Evolutionary conservation across 2,329 filamentous ascomycete genomes (phyloP), one percentile per base, ranked within the genome.

Genomic region (Colletotrichum australisinense): DNA sequence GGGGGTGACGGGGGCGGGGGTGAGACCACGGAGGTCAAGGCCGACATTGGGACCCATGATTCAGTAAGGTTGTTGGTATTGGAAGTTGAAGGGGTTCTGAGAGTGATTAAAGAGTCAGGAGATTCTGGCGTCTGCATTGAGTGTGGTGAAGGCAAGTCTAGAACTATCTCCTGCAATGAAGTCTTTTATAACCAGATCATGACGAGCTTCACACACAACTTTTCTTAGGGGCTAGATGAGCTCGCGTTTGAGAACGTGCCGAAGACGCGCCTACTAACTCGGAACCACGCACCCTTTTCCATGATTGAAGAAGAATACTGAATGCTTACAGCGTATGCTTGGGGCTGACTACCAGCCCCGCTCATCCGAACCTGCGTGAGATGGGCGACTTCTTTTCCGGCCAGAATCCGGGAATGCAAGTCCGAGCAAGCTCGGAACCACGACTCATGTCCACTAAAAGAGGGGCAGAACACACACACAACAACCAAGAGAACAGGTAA

Each of bases 1-100:
- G 63, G 87, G 85, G 14, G 86, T 88, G 71, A 88, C 85, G 16
- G 87, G 87, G 49, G 86, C 86, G 59, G 86, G 87, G 26, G 85
- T 85, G 63, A 88, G 84, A 64, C 87, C 86, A 63, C 83, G 82
- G 71, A 88, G 83, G 79, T 88, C 85, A 75, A 88, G 73, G 76
- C 76, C 64, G 70, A 76, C 56, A 14, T 65, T 66, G 42, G 64
- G 60, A 53, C 78, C 75, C 80, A 81, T 81, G 66, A 14, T 24
- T 63, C 26, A n/a, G 12, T 64, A 16, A 9, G 14, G 9, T 57
- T 5, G 19, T 49, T 26, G 16, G n/a, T 6, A 2, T 12, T n/a
- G 7, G 16, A n/a, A 11, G 7, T 7, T 49, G 0, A 11, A 49
- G 8, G 3, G 1, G 4, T 9, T 49, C 2, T 49, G 42, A 19